A percentile compares a stretch with the other conserved stretches of the same genome.
These are phyloP conservation scores for Cyclotella baltica DNA, from an alignment of 108 stramenopile genomes.

Conservation along the genomic window DNA sequence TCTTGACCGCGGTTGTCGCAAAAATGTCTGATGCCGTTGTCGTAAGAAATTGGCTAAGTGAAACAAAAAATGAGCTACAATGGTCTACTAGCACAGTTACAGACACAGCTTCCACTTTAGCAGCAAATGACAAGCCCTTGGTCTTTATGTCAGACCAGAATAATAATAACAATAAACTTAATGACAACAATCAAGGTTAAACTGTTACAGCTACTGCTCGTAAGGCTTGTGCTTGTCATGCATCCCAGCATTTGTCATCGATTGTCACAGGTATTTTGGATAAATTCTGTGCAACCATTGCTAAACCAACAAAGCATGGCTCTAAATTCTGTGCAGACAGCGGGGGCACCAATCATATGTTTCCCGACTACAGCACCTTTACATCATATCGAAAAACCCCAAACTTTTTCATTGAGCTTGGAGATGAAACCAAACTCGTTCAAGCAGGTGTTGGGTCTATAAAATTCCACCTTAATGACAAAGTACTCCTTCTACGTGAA, in stretches of 20 bases:
- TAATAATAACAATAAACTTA: neutral
- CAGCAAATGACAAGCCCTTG: no score
- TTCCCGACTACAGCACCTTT: conserved; percentile 7
- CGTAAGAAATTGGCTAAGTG: no score
- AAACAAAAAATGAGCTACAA: no score
- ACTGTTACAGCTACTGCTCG: neutral
- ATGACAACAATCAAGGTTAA: neutral
- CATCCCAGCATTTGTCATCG: neutral
- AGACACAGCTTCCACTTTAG: no score
- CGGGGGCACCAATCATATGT: conserved; percentile 25
- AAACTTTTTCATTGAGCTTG: neutral
- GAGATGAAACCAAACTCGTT: neutral
- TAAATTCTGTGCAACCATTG: neutral
- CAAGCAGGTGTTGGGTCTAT: conserved; percentile 3
- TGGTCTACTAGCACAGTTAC: no score
- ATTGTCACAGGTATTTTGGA: neutral
- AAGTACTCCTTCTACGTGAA: conserved; percentile 9
- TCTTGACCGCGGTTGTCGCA: no score
- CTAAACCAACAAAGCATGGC: neutral
- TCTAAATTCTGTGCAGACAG: conserved; percentile 9
- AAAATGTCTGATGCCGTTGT: no score
- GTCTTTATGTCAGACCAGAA: no score
- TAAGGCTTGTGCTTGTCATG: neutral
- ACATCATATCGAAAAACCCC: conserved; percentile 13
- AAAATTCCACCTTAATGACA: conserved; percentile 12